Percentiles rank a stretch among this genome's conserved stretches.
phyloP scores from a whole-genome alignment of 257 asterid species.

The Solanum verrucosum region DNA sequence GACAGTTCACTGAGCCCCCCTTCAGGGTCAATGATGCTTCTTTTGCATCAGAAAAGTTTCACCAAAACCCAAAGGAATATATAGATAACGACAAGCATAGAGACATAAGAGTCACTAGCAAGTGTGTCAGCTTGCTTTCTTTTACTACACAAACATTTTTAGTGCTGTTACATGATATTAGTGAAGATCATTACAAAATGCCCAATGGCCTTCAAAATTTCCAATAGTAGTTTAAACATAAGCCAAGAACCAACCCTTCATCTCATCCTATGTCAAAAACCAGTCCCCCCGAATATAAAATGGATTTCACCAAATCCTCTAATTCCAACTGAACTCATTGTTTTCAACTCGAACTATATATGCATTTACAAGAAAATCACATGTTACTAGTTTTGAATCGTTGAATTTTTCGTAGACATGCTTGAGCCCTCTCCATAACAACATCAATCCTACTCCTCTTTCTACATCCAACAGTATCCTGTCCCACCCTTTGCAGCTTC shows the following conservation, averaged over 20 bases:
- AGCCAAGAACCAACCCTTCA: background rate
- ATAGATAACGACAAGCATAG: background rate
- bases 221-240: background rate
- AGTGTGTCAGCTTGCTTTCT: background rate
- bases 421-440: conserved; percentile 41
- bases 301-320: background rate
- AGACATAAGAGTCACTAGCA: background rate
- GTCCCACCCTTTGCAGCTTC: background rate
- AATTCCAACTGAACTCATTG: background rate
- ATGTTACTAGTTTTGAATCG: conserved; percentile 29
- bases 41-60: background rate
- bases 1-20: background rate
- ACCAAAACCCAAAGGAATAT: background rate
- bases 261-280: background rate
- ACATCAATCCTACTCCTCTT: conserved; percentile 37
- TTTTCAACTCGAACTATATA: background rate
- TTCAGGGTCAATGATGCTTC: background rate
- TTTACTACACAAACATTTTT: background rate
- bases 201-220: background rate
- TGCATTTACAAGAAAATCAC: background rate
- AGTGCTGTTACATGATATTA: background rate
- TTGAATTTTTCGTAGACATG: conserved; percentile 48
- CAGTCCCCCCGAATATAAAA: background rate
- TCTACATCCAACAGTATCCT: background rate
- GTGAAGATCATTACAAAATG: background rate